Evolutionary conservation across 306 rosid species (phyloP).

Genomic region (barrel medic (Medicago truncatula)): MtrunA17r5.0-ANR NC_053046.1:241001-241500

Average conservation of each 20-base stretch:
- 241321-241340: constrained; percentile 24
- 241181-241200: constrained; percentile 36
- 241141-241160: constrained; percentile 50
- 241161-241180: constrained; percentile 43
- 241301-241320: constrained; percentile 64
- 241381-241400: background rate
- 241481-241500: too few relatives aligned
- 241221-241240: constrained; percentile 58
- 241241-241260: constrained; percentile 59
- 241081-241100: constrained; percentile 50
- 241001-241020: constrained; percentile 8
- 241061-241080: constrained; percentile 40
- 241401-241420: background rate
- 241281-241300: constrained; percentile 67
- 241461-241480: too few relatives aligned
- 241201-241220: constrained; percentile 4
- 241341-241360: background rate
- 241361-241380: background rate
- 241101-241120: constrained; percentile 68
- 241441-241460: background rate
- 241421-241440: background rate
- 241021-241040: constrained; percentile 30
- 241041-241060: constrained; percentile 34
- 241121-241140: constrained; percentile 54
- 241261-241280: constrained; percentile 61